Evolutionary conservation across 495 filamentous ascomycete species (phyloP), one percentile per base, ranked within the genome.

Genomic region (Daldinia grandis): DNA sequence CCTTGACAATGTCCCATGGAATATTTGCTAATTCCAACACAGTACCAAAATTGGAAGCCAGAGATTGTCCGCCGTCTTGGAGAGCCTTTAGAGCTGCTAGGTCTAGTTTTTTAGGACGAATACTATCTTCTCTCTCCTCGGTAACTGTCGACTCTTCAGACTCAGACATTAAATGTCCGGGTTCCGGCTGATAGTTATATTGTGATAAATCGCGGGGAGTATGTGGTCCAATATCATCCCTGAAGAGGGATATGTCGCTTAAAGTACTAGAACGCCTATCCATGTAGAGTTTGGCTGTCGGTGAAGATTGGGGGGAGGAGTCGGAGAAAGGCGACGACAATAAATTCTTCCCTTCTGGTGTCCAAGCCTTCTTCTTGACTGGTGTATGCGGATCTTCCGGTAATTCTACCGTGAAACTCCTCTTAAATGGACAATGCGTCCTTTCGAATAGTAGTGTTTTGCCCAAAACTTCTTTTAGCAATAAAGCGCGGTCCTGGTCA

Each of bases 351-450:
- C 84, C 74, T 66, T 81, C 81, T 10, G 91, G 92, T 33, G 83
- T 89, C 90, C 91, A 93, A 40, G 90, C 87, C 66, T 83, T 87
- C 78, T 88, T 91, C 66, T 84, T 88, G 47, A 88, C 78, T 3
- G 91, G 91, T 3, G 87, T 89, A 67, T 84, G 81, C 1, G 89
- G 88, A 54, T 85, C 82, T 62, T 92, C 89, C 4, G 94, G 93
- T 37, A 96, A 79, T 60, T 91, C 86, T 24, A 95, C 88, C 1
- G 86, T 89, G 64, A 95, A 94, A 4, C 86, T 83, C 55, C 93
- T 83, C 68, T 89, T 84, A 78, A 97, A 97, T 10, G 94, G 94
- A 81, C 93, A 97, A 53, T 87, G 86, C 0, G 93, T 97, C 66
- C 91, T 91, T 79, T 97, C 94, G 76, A 95, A 97, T 61, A 89